These are phyloP conservation scores for Garcia nutans DNA, from an alignment of 345 rosid genomes.

Conservation along the genomic window DNA sequence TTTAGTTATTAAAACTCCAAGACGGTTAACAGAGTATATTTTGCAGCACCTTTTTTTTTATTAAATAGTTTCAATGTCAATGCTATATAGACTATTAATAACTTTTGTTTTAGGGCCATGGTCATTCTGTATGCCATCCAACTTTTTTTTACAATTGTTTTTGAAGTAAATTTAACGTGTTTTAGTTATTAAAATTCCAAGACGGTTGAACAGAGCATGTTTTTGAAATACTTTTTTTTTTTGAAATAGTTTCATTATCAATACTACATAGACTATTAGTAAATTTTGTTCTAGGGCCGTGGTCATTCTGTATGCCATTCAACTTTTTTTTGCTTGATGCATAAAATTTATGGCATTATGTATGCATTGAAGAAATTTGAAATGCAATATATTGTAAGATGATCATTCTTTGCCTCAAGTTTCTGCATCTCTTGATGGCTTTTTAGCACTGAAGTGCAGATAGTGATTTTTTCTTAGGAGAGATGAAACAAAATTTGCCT, in stretches of 20 bases:
- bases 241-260: too few species aligned
- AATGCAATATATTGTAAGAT: neutral
- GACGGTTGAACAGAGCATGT: too few species aligned
- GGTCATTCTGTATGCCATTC: neutral
- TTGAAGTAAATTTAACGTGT: too few species aligned
- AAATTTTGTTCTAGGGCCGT: neutral
- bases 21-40: too few species aligned
- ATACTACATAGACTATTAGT: neutral
- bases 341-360: neutral
- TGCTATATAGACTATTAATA: neutral
- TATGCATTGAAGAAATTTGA: neutral
- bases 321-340: neutral
- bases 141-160: too few species aligned
- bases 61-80: too few species aligned
- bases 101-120: neutral
- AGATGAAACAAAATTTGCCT: neutral
- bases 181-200: too few species aligned
- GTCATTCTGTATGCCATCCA: neutral
- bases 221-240: too few species aligned
- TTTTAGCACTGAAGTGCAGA: neutral
- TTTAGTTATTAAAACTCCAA: too few species aligned
- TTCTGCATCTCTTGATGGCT: neutral
- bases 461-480: neutral
- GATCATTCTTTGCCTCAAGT: neutral
- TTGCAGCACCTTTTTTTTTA: too few species aligned